Evolutionary conservation across 352 stramenopile species (phyloP).

Genomic region (Phytopythium sindhum): DNA sequence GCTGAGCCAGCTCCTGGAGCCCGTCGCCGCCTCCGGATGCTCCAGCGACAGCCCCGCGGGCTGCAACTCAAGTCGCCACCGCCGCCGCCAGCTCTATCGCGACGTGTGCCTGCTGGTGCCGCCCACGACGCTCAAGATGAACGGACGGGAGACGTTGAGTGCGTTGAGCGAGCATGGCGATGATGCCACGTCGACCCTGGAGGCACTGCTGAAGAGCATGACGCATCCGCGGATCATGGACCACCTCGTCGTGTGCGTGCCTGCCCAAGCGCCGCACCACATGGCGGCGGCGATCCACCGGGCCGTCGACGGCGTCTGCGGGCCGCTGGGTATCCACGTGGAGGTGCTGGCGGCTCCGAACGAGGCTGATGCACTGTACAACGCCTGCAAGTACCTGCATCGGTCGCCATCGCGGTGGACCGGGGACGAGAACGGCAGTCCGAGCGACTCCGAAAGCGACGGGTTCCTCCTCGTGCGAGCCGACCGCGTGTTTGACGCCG

Average conservation of each 20-base stretch:
- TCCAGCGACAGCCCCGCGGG: too few relatives aligned
- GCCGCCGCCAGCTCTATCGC: conserved; percentile 7
- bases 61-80: background rate
- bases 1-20: conserved; percentile 14
- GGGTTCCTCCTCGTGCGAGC: conserved; percentile 15
- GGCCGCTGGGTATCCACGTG: conserved; percentile 6
- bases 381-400: conserved; percentile 1
- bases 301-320: conserved; percentile 8
- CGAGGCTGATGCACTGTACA: background rate
- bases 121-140: background rate
- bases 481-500: conserved; percentile 17
- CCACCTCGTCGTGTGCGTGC: conserved; percentile 17
- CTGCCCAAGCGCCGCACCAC: background rate
- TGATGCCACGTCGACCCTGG: conserved; percentile 7
- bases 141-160: background rate
- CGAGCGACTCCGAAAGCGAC: conserved; percentile 3
- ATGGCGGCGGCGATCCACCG: background rate
- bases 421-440: background rate
- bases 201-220: conserved; percentile 13
- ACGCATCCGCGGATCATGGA: conserved; percentile 14
- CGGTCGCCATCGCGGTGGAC: background rate
- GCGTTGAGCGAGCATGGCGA: background rate
- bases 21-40: background rate
- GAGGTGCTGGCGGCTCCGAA: conserved; percentile 8
- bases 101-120: conserved; percentile 17